Percentiles rank a stretch among this genome's conserved stretches.
Conservation (phyloP, 2,329 filamentous ascomycete genomes). For the Fusarium longipes region DNA sequence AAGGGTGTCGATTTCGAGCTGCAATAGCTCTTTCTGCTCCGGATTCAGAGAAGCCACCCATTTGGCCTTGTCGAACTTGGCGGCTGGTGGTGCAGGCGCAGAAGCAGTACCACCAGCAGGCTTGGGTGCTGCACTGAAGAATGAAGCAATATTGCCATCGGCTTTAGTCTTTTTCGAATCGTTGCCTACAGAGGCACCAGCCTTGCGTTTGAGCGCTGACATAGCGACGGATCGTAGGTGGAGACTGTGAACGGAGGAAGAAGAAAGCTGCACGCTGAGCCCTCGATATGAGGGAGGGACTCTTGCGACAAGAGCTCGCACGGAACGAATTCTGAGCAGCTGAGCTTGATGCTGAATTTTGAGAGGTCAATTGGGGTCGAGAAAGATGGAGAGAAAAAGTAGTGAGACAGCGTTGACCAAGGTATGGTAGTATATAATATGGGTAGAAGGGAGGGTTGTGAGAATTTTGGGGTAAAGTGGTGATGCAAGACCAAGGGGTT, state of each 20-base stretch:
- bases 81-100: slow-evolving; percentile 49
- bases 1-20: slow-evolving; percentile 91
- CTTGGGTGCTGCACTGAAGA: slow-evolving; percentile 79
- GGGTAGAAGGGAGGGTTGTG: slow-evolving; percentile 11
- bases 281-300: slow-evolving; percentile 30
- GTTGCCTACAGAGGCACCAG: slow-evolving; percentile 56
- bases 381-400: background rate
- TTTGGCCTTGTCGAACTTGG: slow-evolving; percentile 86
- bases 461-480: slow-evolving; percentile 30
- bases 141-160: slow-evolving; percentile 86
- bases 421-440: slow-evolving; percentile 5
- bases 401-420: background rate
- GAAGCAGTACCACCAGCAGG: slow-evolving; percentile 41
- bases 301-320: slow-evolving; percentile 16
- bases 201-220: slow-evolving; percentile 75
- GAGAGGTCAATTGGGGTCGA: background rate
- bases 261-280: slow-evolving; percentile 36
- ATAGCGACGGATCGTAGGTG: slow-evolving; percentile 51
- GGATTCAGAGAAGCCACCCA: slow-evolving; percentile 84
- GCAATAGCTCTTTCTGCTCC: slow-evolving; percentile 84
- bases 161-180: slow-evolving; percentile 78
- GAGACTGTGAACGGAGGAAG: slow-evolving; percentile 24
- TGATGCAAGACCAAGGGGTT: slow-evolving; percentile 35
- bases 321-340: slow-evolving; percentile 34
- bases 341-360: background rate